Evolutionary conservation across 257 asterid species (phyloP), one percentile per base, ranked within the genome.

Genomic region (Sherardia arvensis): DNA sequence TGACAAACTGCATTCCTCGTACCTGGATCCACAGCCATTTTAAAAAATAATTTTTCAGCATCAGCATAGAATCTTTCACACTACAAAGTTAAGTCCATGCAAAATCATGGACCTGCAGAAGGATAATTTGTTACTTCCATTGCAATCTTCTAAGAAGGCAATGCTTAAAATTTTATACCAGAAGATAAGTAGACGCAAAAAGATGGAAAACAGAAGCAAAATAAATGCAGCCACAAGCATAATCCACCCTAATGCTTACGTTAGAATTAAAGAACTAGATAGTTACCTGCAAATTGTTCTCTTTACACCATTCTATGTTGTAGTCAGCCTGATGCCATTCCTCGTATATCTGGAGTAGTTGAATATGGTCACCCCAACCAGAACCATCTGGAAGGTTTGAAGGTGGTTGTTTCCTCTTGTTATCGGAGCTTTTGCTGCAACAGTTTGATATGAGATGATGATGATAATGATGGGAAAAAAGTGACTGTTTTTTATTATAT

Each of bases 321-420:
- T 87, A 84, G 76, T 76, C 84, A 34, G 80, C 83, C 77, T 77
- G 90, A 80, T 87, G 80, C 99, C 99, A 93, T 53, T 81, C 83
- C 83, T 93, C 99, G 59, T 69, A 93, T 47, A 89, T 84, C 73
- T 93, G 97, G 71, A 93, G 88, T 64, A 93, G 72, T 79, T 90
- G 99, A 73, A 93, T 84, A 78, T 90, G 99, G 83, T 90, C 99
- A 18, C 99, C 99, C 83, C 61, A 90, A 65, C 97, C 99, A 69
- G 81, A 81, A 76, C 99, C 99, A 75, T 90, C 88, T 2, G 97
- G 99, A 71, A 93, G 95, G 72, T 77, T 80, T 57, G 95, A 85
- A 67, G 88, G 87, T 71, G 78, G 26, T n/a, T 73, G 85, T 73
- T 87, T 89, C 73, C 96, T 83, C 87, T 87, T 93, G 79, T 90